Base-by-base conservation (phyloP, 2,329 filamentous ascomycete genomes). In the Sarocladiaceae sp. region DNA sequence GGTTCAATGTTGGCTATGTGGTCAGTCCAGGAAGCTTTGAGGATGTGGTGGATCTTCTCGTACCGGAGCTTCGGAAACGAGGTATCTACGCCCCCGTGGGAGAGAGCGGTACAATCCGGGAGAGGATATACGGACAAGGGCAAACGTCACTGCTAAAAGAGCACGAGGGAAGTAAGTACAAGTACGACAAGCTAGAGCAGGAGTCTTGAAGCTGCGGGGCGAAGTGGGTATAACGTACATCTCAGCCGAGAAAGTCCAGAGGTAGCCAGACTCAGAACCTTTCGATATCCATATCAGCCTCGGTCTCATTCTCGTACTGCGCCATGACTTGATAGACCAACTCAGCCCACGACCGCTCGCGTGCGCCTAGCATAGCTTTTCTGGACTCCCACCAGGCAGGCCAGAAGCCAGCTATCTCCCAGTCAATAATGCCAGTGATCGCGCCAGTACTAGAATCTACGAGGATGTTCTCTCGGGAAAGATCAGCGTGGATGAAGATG, bases 1-100 rank as follows among this genome's bases (percentile, higher is more conserved):
- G 86, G 0, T 90, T 90, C 67, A 90, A 90, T 61, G 76, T 90
- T 64, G 84, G 84, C 1, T 87, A 88, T 56, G 80, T 82, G 0
- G 67, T 86, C n/a, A 83, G 84, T 59, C 85, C 84, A 0, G 77
- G 80, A 53, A 83, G 82, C 0, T 88, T 88, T 67, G 78, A 83
- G 54, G 85, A 88, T 57, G 80, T 88, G 12, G 77, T 83, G 35
- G 81, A 88, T 20, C 70, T 85, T 1, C 65, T 88, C 5, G 62
- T 88, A 1, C 86, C 85, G 0, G 86, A 88, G 58, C 70, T 89
- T 17, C 76, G 73, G 23, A 69, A 67, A 11, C 71, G 85, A 17
- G 82, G 83, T n/a, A n/a, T n/a, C n/a, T n/a, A n/a, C n/a, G n/a
- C n/a, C n/a, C n/a, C n/a, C n/a, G n/a, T n/a, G n/a, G n/a, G n/a